phyloP scores from a whole-genome alignment of 2,329 filamentous ascomycete species.

The Ophiocordyceps camponoti-rufipedis region DNA sequence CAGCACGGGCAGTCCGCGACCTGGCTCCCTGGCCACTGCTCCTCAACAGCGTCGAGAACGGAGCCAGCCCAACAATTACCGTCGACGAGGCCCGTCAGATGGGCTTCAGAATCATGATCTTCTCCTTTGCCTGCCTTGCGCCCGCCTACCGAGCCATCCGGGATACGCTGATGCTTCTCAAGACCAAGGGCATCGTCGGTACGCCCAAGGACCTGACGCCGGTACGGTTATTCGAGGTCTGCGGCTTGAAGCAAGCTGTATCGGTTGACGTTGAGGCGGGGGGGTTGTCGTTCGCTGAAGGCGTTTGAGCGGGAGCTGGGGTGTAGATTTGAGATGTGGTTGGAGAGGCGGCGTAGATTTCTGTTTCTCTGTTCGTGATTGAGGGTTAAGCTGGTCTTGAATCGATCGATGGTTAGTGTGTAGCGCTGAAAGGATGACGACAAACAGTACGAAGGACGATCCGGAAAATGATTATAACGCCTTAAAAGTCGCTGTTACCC shows the following conservation, averaged over 20 bases:
- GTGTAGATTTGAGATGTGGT: background rate
- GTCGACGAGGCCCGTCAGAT: background rate
- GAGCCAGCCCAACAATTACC: background rate
- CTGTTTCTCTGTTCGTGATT: background rate
- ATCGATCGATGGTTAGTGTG: background rate
- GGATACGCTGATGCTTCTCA: background rate
- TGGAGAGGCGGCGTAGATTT: background rate
- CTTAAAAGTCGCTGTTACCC: too few relatives aligned
- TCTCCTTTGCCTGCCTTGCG: background rate
- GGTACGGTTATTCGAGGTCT: background rate
- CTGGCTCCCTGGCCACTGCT: background rate
- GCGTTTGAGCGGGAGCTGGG: background rate
- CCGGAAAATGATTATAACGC: too few relatives aligned
- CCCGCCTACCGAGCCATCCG: background rate
- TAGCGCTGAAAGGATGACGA: background rate
- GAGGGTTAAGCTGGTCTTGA: background rate
- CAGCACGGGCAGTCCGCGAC: background rate
- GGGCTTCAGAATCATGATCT: background rate
- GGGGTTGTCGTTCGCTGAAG: background rate
- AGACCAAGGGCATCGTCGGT: background rate
- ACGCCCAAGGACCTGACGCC: background rate
- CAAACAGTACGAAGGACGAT: too few relatives aligned
- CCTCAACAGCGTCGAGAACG: background rate
- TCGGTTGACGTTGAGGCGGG: background rate
- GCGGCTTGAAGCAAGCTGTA: background rate